These are phyloP conservation scores for Harringtonia lauricola DNA, from an alignment of 2,329 filamentous ascomycete species.

Conservation along the genomic window DNA sequence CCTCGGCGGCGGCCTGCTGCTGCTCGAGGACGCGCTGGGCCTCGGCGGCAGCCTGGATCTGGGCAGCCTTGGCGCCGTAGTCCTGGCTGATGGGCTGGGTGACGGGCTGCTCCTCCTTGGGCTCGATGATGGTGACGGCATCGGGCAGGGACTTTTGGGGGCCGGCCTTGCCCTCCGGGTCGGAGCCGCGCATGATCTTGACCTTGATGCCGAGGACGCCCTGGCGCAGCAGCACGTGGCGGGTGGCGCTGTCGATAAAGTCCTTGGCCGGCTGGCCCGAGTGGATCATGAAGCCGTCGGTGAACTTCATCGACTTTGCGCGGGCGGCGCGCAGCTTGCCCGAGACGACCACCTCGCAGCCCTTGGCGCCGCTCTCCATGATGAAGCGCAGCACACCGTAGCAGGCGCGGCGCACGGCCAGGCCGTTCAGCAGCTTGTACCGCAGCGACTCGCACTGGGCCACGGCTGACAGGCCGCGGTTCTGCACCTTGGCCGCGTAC, in stretches of 20 bases:
- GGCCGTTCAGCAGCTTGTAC: conserved; percentile 99
- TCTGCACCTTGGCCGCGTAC: conserved; percentile 99
- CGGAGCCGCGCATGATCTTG: conserved; percentile 99
- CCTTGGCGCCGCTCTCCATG: conserved; percentile 99
- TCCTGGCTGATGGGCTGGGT: conserved; percentile 95
- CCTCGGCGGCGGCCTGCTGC: conserved; percentile 17
- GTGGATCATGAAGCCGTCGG: conserved; percentile 99
- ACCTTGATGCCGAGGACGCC: conserved; percentile 99
- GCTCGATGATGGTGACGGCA: conserved; percentile 98
- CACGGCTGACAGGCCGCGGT: conserved; percentile 98
- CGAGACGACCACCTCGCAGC: conserved; percentile 98
- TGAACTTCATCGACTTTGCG: conserved; percentile 99
- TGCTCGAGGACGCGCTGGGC: conserved; percentile 45
- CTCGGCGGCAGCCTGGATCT: conserved; percentile 54
- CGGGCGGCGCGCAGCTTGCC: conserved; percentile 98
- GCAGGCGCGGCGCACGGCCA: conserved; percentile 96
- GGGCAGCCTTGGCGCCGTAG: conserved; percentile 85
- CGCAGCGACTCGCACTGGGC: conserved; percentile 99
- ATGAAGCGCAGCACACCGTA: conserved; percentile 99
- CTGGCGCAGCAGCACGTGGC: conserved; percentile 98
- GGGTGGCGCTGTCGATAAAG: conserved; percentile 97
- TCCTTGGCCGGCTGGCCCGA: conserved; percentile 98
- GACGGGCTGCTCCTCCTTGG: conserved; percentile 96
- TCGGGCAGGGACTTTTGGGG: conserved; percentile 96
- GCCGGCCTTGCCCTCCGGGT: conserved; percentile 98